Base-by-base conservation (phyloP, 768 basidiomycete genomes). In the Auricularia cornea region DNA sequence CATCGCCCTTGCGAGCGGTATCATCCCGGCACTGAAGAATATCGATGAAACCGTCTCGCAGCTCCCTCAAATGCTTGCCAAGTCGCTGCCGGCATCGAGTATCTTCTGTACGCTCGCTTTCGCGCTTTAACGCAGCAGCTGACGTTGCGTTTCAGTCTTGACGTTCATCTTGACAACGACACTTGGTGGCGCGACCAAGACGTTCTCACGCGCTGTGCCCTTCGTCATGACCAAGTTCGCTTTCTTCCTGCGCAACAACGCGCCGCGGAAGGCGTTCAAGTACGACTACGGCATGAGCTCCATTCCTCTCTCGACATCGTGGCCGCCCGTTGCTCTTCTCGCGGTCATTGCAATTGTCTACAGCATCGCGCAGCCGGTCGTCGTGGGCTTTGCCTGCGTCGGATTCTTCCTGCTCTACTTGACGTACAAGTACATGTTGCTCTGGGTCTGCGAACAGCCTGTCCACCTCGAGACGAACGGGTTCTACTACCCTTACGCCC, bases 391-490 rank as follows among this genome's bases (percentile, higher is more conserved):
- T 63, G 67, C 71, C 32, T 41, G 70, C 59, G 66, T 74, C 40
- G 72, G 74, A 1, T 72, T 75, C 66, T 54, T 63, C 63, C 60
- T 77, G n/a, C 64, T 74, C 48, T 75, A 70, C 70, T 65, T 71
- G 28, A 70, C 72, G 10, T 73, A 73, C 72, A 74, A 73, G 66
- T 74, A 75, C 71, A 66, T 69, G 52, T 68, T 75, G 52, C 64
- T 66, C 41, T 77, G 75, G 74, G 72, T 71, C 63, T 70, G 71
- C 65, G 74, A 75, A 60, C 74, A 75, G 67, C 70, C 70, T 35
- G 72, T 72, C 57, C 63, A 65, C 16, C 67, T 70, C 59, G 76
- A 77, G 64, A 74, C 76, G n/a, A 74, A 74, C n/a, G 76, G 76
- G 32, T 68, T 71, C 29, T 77, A 72, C 69, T 77, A 75, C 71